Base-by-base conservation (phyloP, 192 early-diverging fungal genomes). In the Coemansia erecta region DNA sequence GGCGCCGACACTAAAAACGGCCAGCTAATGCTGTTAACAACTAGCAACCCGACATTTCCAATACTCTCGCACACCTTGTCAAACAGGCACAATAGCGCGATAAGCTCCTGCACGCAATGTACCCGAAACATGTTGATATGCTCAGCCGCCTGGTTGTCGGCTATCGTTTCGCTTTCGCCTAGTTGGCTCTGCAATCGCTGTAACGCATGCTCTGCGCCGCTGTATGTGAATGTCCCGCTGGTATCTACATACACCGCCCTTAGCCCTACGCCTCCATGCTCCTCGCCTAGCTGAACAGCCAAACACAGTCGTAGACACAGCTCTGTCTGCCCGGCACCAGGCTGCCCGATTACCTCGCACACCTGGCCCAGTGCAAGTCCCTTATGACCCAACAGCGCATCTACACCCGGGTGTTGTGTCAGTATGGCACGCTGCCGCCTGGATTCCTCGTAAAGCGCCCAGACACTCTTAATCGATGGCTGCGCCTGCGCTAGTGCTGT, bases 1-100 rank as follows among this genome's bases (percentile, higher is more conserved):
- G 71, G 46, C 26, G 67, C 62, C 51, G 71, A 66, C 21, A 57
- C 71, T 40, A 73, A 24, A 47, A 66, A 67, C 40, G 71, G 71
- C 71, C 71, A 73, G 64, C 64, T 73, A 41, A 73, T 50, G 1
- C 60, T 66, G 40, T 73, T 66, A 39, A 73, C 22, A 4, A 63
- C 56, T 35, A 73, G 51, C 22, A 73, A 28, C 5, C 71, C 64
- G 18, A 66, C 46, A 11, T 53, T 23, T n/a, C 10, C 13, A 23
- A 51, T 61, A 2, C 50, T 43, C 5, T 17, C 15, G 21, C 15
- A 48, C 4, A 48, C 47, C 4, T 56, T 24, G 15, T 64, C 64
- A 41, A 73, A 64, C 39, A 52, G 46, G 12, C 14, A 18, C 28
- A 73, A 43, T 26, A 73, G 37, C 0, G 71, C 60, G 8, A 67